phyloP scores from a whole-genome alignment of 345 rosid species.

The Microthlaspi erraticum region DNA sequence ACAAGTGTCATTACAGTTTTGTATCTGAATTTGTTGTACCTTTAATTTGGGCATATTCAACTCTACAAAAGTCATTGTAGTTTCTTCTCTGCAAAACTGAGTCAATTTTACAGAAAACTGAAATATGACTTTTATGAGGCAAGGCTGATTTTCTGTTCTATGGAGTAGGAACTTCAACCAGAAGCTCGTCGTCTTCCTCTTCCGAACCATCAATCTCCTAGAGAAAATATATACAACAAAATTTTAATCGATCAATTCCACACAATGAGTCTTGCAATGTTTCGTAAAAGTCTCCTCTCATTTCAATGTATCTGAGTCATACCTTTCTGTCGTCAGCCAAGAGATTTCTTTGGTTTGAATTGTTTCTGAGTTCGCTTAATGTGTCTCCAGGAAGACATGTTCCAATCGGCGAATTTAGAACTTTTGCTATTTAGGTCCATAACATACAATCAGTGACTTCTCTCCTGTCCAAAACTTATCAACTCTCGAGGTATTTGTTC shows the following conservation, averaged over 20 bases:
- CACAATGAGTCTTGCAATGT: constrained; percentile 12
- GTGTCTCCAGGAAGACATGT: no score
- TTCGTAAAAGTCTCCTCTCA: constrained; percentile 1
- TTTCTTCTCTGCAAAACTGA: constrained; percentile 9
- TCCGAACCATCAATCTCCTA: constrained; percentile 50
- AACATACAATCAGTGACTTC: no score
- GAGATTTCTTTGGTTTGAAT: constrained; percentile 25
- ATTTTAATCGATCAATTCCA: neutral
- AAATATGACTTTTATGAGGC: constrained; percentile 8
- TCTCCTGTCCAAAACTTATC: no score
- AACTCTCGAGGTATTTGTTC: neutral
- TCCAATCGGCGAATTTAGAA: no score
- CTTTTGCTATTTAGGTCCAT: no score
- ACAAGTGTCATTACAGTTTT: no score
- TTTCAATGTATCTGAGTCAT: neutral
- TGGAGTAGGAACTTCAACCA: constrained; percentile 77
- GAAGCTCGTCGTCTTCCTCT: constrained; percentile 67
- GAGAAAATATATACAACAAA: constrained; percentile 2
- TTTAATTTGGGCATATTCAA: constrained; percentile 25
- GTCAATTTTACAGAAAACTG: neutral
- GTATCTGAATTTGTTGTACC: no score
- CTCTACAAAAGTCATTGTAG: neutral
- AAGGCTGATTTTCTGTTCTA: constrained; percentile 19
- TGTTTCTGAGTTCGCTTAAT: constrained; percentile 50
- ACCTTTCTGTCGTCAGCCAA: constrained; percentile 30